Evolutionary conservation across 108 stramenopile species (phyloP).

Genomic region (Conticribra weissflogii): DNA sequence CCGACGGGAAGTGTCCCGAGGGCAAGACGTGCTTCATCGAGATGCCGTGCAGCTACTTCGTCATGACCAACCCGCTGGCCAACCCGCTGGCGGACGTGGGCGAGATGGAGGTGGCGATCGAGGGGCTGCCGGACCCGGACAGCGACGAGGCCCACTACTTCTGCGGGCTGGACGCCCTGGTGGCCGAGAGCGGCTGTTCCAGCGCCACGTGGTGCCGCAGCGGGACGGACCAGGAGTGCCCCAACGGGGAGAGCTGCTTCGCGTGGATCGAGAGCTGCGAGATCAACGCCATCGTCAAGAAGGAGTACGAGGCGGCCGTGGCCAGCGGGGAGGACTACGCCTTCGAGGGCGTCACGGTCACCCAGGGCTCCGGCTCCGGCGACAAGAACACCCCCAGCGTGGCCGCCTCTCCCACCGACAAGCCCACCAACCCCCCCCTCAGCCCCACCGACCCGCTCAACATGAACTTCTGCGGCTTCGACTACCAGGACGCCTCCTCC

Average conservation of each 20-base stretch:
- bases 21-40: constrained; percentile 44
- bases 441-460: background rate
- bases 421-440: background rate
- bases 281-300: constrained; percentile 47
- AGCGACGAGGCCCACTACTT: constrained; percentile 21
- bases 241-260: constrained; percentile 47
- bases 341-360: background rate
- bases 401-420: background rate
- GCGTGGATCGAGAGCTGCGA: constrained; percentile 38
- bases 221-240: constrained; percentile 47
- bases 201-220: constrained; percentile 35
- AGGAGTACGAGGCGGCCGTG: constrained; percentile 20
- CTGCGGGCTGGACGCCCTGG: constrained; percentile 33
- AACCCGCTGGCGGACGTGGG: constrained; percentile 11
- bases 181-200: constrained; percentile 28
- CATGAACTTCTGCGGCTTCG: background rate
- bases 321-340: background rate
- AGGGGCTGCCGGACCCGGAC: constrained; percentile 41
- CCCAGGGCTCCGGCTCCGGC: too few species aligned
- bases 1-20: constrained; percentile 26
- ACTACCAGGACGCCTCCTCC: background rate
- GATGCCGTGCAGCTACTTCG: constrained; percentile 49
- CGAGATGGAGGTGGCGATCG: background rate
- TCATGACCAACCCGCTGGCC: constrained; percentile 27
- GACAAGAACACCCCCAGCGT: background rate